phyloP scores from a whole-genome alignment of 1,139 yeast species.

The Kurtzmaniella quercitrusa region DNA sequence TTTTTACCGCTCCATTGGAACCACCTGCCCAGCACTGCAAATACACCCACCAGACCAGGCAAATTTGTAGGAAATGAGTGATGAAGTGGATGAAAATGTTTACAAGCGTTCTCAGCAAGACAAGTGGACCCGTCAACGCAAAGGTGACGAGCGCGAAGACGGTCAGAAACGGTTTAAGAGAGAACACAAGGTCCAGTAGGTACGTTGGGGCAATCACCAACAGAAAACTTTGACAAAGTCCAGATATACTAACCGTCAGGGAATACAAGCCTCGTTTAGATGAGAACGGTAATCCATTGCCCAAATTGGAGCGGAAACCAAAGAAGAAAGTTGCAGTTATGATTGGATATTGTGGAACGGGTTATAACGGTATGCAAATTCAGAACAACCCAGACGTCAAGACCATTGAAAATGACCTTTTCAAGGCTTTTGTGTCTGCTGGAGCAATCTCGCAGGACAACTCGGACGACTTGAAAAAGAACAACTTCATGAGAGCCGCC shows the following conservation, averaged over 20 bases:
- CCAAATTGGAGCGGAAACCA: conserved; percentile 64
- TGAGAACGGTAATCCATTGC: conserved; percentile 57
- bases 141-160: conserved; percentile 34
- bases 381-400: conserved; percentile 75
- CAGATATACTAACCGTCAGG: conserved; percentile 19
- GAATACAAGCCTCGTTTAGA: conserved; percentile 46
- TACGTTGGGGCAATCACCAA: conserved; percentile 17
- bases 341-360: conserved; percentile 97
- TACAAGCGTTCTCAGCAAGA: conserved; percentile 40
- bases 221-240: not conserved
- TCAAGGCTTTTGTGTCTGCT: conserved; percentile 77
- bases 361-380: conserved; percentile 96
- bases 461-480: conserved; percentile 84
- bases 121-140: conserved; percentile 35
- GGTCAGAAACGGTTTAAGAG: conserved; percentile 22
- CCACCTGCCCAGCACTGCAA: no score
- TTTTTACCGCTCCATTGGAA: not conserved
- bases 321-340: conserved; percentile 85
- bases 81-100: conserved; percentile 19
- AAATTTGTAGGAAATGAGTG: conserved; percentile 3
- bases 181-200: conserved; percentile 48
- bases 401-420: conserved; percentile 90
- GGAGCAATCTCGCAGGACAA: conserved; percentile 91
- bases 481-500: conserved; percentile 93
- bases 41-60: not conserved